phyloP scores from a whole-genome alignment of 805 yeast species.

The Kuraishia hungarica region DNA sequence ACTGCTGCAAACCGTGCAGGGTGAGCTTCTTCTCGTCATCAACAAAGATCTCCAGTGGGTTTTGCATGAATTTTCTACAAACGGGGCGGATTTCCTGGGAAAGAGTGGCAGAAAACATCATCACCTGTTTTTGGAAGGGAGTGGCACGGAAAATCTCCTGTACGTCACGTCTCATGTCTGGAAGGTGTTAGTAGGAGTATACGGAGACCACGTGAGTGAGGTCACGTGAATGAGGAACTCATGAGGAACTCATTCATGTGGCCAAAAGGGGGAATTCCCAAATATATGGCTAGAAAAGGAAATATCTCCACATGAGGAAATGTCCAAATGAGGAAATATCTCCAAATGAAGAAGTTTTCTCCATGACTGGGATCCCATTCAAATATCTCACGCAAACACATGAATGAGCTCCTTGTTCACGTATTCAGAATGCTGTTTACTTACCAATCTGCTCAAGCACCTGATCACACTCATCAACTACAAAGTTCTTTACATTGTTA shows the following conservation, averaged over 20 bases:
- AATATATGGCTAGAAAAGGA: too few species aligned
- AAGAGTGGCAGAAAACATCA: slow-evolving; percentile 98
- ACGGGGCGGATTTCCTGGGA: slow-evolving; percentile 92
- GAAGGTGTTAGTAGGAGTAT: not conserved
- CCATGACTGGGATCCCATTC: too few species aligned
- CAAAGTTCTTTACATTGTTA: slow-evolving; percentile 86
- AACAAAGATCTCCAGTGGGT: slow-evolving; percentile 93
- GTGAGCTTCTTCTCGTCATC: slow-evolving; percentile 97
- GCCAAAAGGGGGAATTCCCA: too few species aligned
- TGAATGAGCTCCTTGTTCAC: too few species aligned
- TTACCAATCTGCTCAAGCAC: slow-evolving; percentile 60
- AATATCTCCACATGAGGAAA: too few species aligned
- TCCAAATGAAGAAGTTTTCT: too few species aligned
- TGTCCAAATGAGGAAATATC: too few species aligned
- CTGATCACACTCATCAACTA: slow-evolving; percentile 97
- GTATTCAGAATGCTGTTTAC: slow-evolving; percentile 7
- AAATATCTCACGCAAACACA: not conserved
- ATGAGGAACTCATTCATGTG: too few species aligned
- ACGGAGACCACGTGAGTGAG: too few species aligned
- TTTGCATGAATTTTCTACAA: slow-evolving; percentile 96
- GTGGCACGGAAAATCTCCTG: slow-evolving; percentile 97
- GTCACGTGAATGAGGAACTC: too few species aligned
- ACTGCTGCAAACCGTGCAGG: slow-evolving; percentile 96
- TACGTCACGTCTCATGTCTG: slow-evolving; percentile 96
- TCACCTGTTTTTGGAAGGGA: slow-evolving; percentile 97